Percentiles rank a stretch among this genome's conserved stretches.
phyloP scores from a whole-genome alignment of 371 early-diverging fungal genomes.

The Circinella minor region DNA sequence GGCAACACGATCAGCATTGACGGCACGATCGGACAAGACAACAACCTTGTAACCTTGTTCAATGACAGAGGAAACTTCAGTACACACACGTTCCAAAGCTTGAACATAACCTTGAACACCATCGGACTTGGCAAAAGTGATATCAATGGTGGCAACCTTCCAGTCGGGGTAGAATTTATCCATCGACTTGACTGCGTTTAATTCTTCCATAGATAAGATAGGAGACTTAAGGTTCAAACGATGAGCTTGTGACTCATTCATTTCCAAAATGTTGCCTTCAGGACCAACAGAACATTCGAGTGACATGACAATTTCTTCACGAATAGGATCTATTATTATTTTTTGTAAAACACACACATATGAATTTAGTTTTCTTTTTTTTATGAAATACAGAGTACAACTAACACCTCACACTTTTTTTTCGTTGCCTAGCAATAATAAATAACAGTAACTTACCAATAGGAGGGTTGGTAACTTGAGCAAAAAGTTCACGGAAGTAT shows the following conservation, averaged over 20 bases:
- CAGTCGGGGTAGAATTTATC: conserved; percentile 68
- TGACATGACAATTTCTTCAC: conserved; percentile 97
- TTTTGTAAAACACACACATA: too few relatives aligned
- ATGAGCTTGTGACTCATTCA: conserved; percentile 79
- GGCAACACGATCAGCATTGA: conserved; percentile 76
- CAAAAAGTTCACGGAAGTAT: conserved; percentile 96
- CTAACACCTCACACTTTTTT: too few relatives aligned
- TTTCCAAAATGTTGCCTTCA: conserved; percentile 91
- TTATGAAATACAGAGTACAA: too few relatives aligned
- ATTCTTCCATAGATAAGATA: conserved; percentile 81
- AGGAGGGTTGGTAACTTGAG: conserved; percentile 97
- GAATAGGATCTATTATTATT: conserved; percentile 89
- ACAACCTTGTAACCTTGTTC: conserved; percentile 77
- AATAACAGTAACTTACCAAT: conserved; percentile 46
- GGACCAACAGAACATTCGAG: conserved; percentile 94
- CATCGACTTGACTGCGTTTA: conserved; percentile 79
- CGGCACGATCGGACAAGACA: conserved; percentile 82
- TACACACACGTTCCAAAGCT: conserved; percentile 86
- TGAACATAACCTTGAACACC: conserved; percentile 81
- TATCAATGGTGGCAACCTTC: conserved; percentile 86
- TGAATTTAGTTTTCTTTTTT: too few relatives aligned
- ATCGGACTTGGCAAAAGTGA: conserved; percentile 78
- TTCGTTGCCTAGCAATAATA: too few relatives aligned
- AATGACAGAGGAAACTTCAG: conserved; percentile 83
- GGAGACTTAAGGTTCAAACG: conserved; percentile 86